A percentile compares a stretch with the other conserved stretches of the same genome.
These are phyloP conservation scores for Mycena floridula DNA, from an alignment of 768 basidiomycete genomes.

Conservation along the genomic window DNA sequence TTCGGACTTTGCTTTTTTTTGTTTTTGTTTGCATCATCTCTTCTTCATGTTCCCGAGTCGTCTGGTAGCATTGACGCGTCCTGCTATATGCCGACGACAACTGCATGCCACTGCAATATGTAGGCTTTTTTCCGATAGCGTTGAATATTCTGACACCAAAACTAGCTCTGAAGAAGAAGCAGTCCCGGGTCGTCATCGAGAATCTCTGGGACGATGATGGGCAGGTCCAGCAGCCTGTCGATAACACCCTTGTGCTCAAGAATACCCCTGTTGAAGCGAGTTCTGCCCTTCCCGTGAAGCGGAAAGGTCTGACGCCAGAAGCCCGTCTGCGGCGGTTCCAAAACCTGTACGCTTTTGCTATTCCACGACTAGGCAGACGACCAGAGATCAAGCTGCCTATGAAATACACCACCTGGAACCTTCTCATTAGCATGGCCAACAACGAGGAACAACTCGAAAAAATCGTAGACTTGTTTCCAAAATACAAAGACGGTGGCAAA, in stretches of 20 bases:
- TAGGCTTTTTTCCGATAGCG: too few relatives aligned
- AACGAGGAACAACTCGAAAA: slow-evolving; percentile 43
- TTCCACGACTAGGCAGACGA: slow-evolving; percentile 31
- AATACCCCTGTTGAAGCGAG: too few relatives aligned
- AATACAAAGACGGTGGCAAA: slow-evolving; percentile 40
- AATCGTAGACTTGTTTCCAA: slow-evolving; percentile 40
- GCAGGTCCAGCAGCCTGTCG: neutral
- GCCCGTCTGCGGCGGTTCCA: slow-evolving; percentile 27
- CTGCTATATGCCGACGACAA: too few relatives aligned
- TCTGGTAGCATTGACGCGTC: too few relatives aligned
- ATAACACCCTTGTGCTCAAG: neutral
- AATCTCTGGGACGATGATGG: neutral
- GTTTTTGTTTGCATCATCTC: too few relatives aligned
- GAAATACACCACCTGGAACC: slow-evolving; percentile 41
- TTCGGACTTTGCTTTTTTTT: too few relatives aligned
- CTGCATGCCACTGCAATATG: too few relatives aligned
- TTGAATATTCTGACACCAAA: too few relatives aligned
- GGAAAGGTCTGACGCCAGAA: slow-evolving; percentile 22
- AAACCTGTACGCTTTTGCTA: slow-evolving; percentile 27
- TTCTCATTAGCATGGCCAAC: slow-evolving; percentile 43
- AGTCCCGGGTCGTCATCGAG: neutral
- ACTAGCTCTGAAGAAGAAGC: neutral
- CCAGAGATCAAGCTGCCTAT: slow-evolving; percentile 30
- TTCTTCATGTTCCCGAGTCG: too few relatives aligned
- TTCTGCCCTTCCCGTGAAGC: neutral